Base-by-base conservation (phyloP, 257 asterid genomes). In the Ilex asprella region DNA sequence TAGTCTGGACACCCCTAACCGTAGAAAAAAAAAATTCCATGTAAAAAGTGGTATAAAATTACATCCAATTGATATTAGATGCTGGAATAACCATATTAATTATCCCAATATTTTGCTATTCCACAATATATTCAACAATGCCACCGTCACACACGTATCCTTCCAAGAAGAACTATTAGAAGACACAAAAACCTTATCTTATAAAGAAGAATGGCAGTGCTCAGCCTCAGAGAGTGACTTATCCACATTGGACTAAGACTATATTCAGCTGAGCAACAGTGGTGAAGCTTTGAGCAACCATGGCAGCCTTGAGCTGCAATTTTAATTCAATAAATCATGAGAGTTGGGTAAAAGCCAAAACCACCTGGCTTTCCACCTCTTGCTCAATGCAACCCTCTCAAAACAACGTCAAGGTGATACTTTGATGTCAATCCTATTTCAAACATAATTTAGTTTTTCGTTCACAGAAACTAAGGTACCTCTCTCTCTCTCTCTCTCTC, bases 401-500 rank as follows among this genome's bases (percentile, higher is more conserved):
- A 68, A 79, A 54, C 72, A 86, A 78, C 54, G 79, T 86, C 21
- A 89, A 89, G 94, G 97, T 86, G 67, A 32, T 41, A 55, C 12
- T 21, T 30, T 49, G 10, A 16, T 16, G 1, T 21, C 6, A 12
- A 9, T 39, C 30, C 30, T 6, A 21, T 53, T 53, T 12, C 30
- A 7, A 15, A 15, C 11, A 14, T 10, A 53, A 15, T 16, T 6
- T 7, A 15, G 2, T 2, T 53, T 6, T 5, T 53, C 0, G 2
- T 21, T 15, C 30, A 15, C 10, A 7, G 10, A 7, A 35, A 35
- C 41, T 21, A 15, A n/a, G 2, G 11, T 53, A 3, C 3, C 57
- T 53, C 27, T 15, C 6, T 10, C 16, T 50, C 8, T 50, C 16
- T 50, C 55, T 16, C 3, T 16, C 47, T 16, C 27, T 21, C 27